phyloP scores from a whole-genome alignment of 2,329 filamentous ascomycete genomes.

The Sclerotinia minor region DNA sequence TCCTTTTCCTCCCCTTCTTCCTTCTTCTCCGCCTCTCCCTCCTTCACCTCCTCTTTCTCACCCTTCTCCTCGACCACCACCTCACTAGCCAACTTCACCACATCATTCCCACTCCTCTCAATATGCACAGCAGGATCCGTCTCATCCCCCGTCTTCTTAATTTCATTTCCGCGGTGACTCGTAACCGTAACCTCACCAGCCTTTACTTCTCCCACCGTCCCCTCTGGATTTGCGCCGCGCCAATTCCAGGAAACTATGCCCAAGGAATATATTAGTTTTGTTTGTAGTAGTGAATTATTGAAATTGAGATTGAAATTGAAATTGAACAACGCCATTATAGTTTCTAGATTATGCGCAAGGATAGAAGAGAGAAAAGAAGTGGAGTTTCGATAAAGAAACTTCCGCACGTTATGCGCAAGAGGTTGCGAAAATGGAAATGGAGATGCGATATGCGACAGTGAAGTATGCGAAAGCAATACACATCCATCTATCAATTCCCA shows the following conservation, averaged over 20 bases:
- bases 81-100: conserved; percentile 63
- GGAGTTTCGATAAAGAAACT: background rate
- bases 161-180: conserved; percentile 62
- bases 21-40: conserved; percentile 25
- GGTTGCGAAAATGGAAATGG: background rate
- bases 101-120: conserved; percentile 60
- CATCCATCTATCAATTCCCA: background rate
- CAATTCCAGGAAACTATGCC: conserved; percentile 62
- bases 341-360: background rate
- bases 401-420: background rate
- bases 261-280: background rate
- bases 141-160: conserved; percentile 62
- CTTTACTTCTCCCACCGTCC: conserved; percentile 58
- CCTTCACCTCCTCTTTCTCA: conserved; percentile 39
- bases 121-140: conserved; percentile 62
- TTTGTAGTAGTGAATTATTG: conserved; percentile 1
- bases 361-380: background rate
- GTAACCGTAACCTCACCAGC: conserved; percentile 61
- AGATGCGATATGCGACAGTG: background rate
- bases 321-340: conserved; percentile 4
- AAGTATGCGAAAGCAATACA: background rate
- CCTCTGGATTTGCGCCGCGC: conserved; percentile 55
- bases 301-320: background rate
- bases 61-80: conserved; percentile 48
- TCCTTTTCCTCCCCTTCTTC: background rate